Conservation (phyloP, 1,284 basidiomycete genomes). For the Apiotrichum porosum region DNA sequence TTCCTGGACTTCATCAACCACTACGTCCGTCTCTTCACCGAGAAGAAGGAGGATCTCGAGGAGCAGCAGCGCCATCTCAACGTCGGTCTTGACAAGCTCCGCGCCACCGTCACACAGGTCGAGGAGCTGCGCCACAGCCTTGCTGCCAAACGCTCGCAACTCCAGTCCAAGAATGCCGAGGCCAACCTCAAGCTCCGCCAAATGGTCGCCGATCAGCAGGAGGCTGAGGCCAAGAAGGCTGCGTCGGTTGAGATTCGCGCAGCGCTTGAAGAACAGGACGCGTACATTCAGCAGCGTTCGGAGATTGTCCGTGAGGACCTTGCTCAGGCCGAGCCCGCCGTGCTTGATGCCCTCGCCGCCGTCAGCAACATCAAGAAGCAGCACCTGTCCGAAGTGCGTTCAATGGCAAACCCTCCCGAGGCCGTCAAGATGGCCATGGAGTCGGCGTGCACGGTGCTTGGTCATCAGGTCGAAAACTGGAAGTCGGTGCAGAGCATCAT, state of each 20-base stretch:
- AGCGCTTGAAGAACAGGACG: constrained; percentile 85
- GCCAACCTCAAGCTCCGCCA: constrained; percentile 96
- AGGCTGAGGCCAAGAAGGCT: constrained; percentile 95
- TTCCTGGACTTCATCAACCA: constrained; percentile 99
- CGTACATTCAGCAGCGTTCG: constrained; percentile 79
- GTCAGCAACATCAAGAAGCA: constrained; percentile 97
- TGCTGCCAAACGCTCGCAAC: constrained; percentile 85
- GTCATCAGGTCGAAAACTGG: constrained; percentile 91
- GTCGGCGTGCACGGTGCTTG: constrained; percentile 95
- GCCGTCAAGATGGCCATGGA: constrained; percentile 99
- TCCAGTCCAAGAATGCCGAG: constrained; percentile 87
- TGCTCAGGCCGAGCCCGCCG: constrained; percentile 96
- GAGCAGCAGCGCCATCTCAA: constrained; percentile 99
- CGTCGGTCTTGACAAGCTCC: constrained; percentile 94
- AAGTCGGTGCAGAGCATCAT: constrained; percentile 94
- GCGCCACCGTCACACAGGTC: constrained; percentile 90
- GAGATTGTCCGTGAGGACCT: constrained; percentile 90
- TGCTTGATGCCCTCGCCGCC: constrained; percentile 87
- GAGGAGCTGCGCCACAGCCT: constrained; percentile 94
- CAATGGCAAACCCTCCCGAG: constrained; percentile 98
- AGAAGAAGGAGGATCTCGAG: constrained; percentile 97
- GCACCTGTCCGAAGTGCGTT: constrained; percentile 93
- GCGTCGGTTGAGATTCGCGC: constrained; percentile 95
- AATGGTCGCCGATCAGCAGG: constrained; percentile 98
- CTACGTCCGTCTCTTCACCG: constrained; percentile 91